Base-by-base conservation (phyloP, 2,329 filamentous ascomycete genomes). In the Penicillium sp. region DNA sequence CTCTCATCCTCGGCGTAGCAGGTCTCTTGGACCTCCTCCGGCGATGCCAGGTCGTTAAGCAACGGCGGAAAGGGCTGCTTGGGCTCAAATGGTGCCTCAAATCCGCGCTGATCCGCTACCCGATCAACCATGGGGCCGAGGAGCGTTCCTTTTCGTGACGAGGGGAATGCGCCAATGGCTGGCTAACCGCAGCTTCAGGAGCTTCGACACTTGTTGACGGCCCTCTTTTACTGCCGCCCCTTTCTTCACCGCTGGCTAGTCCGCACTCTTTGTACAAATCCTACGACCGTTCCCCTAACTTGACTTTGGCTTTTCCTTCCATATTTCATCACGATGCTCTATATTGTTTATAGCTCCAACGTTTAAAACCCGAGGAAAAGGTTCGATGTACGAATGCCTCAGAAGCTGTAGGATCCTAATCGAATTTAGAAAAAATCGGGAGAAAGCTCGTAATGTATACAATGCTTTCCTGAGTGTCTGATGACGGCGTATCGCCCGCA, bases 31-130 rank as follows among this genome's bases (percentile, higher is more conserved):
- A 58, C 53, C 30, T 73, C 70, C 19, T 70, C 68, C 11, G 62
- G 57, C 28, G 66, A 71, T 43, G 65, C 65, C n/a, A 68, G 59
- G 26, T 71, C 70, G 57, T 74, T 70, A 3, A 69, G 64, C 30
- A 75, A 63, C 14, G 71, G 71, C 6, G 73, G 73, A 53, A 75
- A 75, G 4, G 73, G 73, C 60, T 75, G 73, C 28, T 75, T 74
- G n/a, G 68, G 61, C 33, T 75, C 72, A 19, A 68, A 69, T n/a
- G 67, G 60, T n/a, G 54, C 55, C 43, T 59, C 63, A 30, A 62
- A 62, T 16, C 51, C 48, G 19, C 16, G 28, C 14, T 46, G 33
- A 22, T 52, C 55, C 22, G 48, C 40, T 13, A 26, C 26, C 26
- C 52, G 57, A 5, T 52, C 55, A 46, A 56, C 61, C 65, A 67